phyloP scores from a whole-genome alignment of 2,329 filamentous ascomycete genomes.

The Colletotrichum camelliae region DNA sequence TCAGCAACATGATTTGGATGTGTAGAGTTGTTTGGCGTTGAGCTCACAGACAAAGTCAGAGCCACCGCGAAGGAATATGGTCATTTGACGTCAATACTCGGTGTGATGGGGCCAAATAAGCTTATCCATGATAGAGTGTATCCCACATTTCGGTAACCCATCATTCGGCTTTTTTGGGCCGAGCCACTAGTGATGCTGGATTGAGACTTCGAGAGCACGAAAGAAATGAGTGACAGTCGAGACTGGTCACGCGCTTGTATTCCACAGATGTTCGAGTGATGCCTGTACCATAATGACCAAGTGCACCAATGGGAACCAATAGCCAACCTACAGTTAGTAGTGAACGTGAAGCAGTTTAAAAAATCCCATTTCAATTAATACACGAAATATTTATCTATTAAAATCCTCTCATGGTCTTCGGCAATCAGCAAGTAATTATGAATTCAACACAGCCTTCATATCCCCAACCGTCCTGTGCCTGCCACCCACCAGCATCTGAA shows the following conservation, averaged over 20 bases:
- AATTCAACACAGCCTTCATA: neutral
- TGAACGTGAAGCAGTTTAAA: neutral
- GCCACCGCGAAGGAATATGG: neutral
- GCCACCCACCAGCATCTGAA: neutral
- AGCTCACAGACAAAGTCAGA: neutral
- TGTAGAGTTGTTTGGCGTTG: neutral
- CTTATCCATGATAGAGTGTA: neutral
- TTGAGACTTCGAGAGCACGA: fast-evolving
- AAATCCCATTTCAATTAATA: fast-evolving
- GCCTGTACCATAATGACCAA: neutral
- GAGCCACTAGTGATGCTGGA: neutral
- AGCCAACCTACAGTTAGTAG: neutral
- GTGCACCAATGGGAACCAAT: neutral
- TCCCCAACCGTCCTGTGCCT: neutral
- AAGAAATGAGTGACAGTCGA: neutral
- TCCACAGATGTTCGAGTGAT: neutral
- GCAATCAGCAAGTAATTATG: neutral
- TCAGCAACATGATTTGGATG: neutral
- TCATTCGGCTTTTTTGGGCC: neutral
- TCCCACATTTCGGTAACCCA: neutral
- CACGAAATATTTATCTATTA: neutral
- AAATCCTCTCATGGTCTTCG: neutral
- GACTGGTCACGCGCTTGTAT: neutral
- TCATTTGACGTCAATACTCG: neutral
- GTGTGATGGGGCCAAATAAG: neutral